Evolutionary conservation across 73 alveolate species (phyloP).

Genomic region (Uronychia setigera): DNA sequence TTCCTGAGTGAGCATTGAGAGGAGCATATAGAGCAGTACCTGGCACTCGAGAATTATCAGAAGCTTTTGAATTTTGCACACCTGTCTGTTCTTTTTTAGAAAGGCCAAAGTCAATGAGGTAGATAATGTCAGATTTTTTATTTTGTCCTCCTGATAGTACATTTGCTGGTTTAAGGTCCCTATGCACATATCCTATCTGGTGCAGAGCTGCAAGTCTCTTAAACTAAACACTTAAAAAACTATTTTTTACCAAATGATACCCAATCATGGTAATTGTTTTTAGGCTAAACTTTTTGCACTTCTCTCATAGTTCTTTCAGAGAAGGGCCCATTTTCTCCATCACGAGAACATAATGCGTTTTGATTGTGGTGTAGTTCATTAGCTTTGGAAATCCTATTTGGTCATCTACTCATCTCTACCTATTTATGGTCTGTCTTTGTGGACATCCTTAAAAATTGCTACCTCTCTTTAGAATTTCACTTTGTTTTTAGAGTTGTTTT

Average conservation of each 20-base stretch:
- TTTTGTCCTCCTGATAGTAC: conserved; percentile 16
- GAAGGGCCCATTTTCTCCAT: not conserved
- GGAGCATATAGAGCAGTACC: conserved; percentile 75
- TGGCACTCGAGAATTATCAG: not conserved
- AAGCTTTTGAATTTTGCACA: not conserved
- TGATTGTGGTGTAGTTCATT: not conserved
- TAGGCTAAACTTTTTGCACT: not conserved
- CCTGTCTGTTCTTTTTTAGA: conserved; percentile 10
- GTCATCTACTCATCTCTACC: not conserved
- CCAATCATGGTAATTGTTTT: not conserved
- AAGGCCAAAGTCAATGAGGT: conserved; percentile 23
- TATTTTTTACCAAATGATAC: not conserved
- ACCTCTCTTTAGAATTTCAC: not conserved
- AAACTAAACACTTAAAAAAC: not conserved
- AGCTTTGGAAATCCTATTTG: not conserved
- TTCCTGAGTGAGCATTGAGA: conserved; percentile 49
- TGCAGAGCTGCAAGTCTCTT: conserved; percentile 19
- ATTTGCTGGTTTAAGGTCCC: conserved; percentile 66
- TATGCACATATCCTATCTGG: conserved; percentile 50
- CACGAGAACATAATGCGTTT: not conserved
- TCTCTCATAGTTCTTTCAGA: not conserved
- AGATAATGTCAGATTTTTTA: not conserved
- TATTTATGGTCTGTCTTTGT: not conserved
- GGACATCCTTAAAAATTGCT: not conserved
- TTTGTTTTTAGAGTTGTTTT: not conserved